Conservation (phyloP, 768 basidiomycete species). For the Pleurotus salmoneostramineus region DNA sequence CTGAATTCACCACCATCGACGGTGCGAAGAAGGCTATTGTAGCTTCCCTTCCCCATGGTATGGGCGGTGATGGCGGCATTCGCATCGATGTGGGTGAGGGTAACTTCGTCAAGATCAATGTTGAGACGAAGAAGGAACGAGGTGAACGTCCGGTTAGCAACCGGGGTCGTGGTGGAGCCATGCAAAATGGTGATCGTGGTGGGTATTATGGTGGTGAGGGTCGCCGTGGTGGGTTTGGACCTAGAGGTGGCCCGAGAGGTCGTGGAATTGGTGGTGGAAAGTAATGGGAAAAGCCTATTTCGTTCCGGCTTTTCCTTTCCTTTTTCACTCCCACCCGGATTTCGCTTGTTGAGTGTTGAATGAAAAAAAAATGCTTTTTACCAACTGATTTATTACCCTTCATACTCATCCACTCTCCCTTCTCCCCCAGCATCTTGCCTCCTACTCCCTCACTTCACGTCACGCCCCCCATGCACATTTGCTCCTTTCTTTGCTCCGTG, state of each 20-base stretch:
- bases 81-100: conserved; percentile 57
- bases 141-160: conserved; percentile 64
- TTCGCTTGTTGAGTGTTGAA: neutral
- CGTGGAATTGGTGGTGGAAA: conserved; percentile 14
- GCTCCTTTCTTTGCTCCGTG: too few species aligned
- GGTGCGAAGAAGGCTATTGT: conserved; percentile 84
- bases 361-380: too few species aligned
- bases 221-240: conserved; percentile 24
- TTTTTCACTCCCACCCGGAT: neutral
- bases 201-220: conserved; percentile 37
- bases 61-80: conserved; percentile 90
- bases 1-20: conserved; percentile 80
- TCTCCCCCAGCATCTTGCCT: too few species aligned
- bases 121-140: conserved; percentile 92
- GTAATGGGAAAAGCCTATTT: conserved; percentile 6
- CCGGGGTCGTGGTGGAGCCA: conserved; percentile 59
- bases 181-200: conserved; percentile 49
- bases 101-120: conserved; percentile 51
- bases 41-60: conserved; percentile 55
- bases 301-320: neutral
- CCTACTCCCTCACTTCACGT: too few species aligned
- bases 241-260: conserved; percentile 16
- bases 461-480: too few species aligned
- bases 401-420: too few species aligned
- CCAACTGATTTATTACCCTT: too few species aligned